A percentile compares a stretch with the other conserved stretches of the same genome.
phyloP scores from a whole-genome alignment of 2,329 filamentous ascomycete genomes.

The Chrysoporthe austroafricana region DNA sequence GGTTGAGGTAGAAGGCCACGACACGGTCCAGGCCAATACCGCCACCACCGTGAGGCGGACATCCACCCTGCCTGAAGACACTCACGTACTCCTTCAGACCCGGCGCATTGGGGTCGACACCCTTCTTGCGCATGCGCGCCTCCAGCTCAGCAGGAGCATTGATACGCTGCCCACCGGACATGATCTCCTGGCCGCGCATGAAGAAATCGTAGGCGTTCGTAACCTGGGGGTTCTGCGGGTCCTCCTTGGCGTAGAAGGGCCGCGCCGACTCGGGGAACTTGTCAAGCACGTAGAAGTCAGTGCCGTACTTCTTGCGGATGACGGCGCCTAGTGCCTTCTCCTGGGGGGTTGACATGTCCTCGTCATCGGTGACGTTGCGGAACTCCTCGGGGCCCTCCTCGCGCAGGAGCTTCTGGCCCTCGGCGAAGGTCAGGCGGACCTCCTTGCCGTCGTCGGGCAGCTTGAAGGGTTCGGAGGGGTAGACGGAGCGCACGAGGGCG shows the following conservation, averaged over 20 bases:
- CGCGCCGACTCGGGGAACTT: slow-evolving; percentile 90
- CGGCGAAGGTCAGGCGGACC: slow-evolving; percentile 75
- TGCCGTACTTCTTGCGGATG: slow-evolving; percentile 85
- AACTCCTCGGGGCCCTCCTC: slow-evolving; percentile 72
- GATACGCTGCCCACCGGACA: slow-evolving; percentile 90
- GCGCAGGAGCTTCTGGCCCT: slow-evolving; percentile 77
- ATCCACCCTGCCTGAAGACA: slow-evolving; percentile 78
- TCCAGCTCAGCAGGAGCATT: slow-evolving; percentile 78
- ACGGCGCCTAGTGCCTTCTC: slow-evolving; percentile 89
- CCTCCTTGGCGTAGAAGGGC: slow-evolving; percentile 90
- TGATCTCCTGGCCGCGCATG: slow-evolving; percentile 88
- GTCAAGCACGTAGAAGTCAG: slow-evolving; percentile 96
- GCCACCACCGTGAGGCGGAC: slow-evolving; percentile 88
- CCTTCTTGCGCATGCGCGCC: slow-evolving; percentile 75
- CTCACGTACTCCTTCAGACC: slow-evolving; percentile 91
- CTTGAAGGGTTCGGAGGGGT: slow-evolving; percentile 77
- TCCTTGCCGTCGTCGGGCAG: slow-evolving; percentile 76
- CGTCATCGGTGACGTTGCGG: slow-evolving; percentile 71
- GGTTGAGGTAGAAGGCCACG: slow-evolving; percentile 66
- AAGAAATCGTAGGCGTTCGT: slow-evolving; percentile 82
- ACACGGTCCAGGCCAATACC: slow-evolving; percentile 90
- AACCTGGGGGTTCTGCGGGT: slow-evolving; percentile 66
- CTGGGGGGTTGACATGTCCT: slow-evolving; percentile 80
- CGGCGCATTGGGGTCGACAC: slow-evolving; percentile 73
- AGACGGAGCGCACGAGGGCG: slow-evolving; percentile 71